These are phyloP conservation scores for Podaxis sp. DNA, from an alignment of 768 basidiomycete species.

Conservation along the genomic window DNA sequence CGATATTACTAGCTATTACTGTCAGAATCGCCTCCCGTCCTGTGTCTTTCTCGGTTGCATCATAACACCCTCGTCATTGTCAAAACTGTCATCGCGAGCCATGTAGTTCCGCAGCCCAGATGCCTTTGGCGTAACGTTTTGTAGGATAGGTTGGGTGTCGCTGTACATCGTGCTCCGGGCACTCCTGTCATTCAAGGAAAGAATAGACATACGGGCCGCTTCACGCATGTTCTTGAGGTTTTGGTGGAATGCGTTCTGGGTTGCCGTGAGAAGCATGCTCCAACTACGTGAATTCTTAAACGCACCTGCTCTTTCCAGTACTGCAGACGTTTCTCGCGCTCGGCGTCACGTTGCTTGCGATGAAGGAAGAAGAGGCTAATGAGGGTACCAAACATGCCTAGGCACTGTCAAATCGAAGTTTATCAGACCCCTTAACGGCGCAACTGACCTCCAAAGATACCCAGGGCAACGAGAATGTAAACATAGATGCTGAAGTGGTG, in stretches of 20 bases:
- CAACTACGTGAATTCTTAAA: neutral
- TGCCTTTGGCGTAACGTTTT: conserved; percentile 42
- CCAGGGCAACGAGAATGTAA: conserved; percentile 65
- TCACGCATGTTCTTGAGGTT: conserved; percentile 78
- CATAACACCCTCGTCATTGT: conserved; percentile 41
- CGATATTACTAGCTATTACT: conserved; percentile 9
- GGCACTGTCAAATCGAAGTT: neutral
- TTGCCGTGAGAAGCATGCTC: conserved; percentile 3
- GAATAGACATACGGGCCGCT: conserved; percentile 61
- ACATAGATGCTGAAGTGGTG: conserved; percentile 64
- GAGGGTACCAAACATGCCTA: conserved; percentile 75
- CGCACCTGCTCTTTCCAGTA: conserved; percentile 86
- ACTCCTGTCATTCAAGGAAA: conserved; percentile 47
- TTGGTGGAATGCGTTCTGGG: conserved; percentile 73
- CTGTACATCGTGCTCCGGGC: conserved; percentile 47
- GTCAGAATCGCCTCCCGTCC: conserved; percentile 33
- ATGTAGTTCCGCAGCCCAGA: conserved; percentile 54
- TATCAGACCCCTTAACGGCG: neutral
- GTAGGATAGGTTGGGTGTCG: conserved; percentile 54
- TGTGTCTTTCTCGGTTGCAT: conserved; percentile 30
- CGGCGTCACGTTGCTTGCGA: conserved; percentile 63
- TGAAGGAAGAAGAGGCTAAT: conserved; percentile 67
- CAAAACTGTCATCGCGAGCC: conserved; percentile 43
- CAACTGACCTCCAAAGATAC: conserved; percentile 66
- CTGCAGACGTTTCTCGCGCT: conserved; percentile 80